phyloP scores from a whole-genome alignment of 306 rosid genomes.

The Aeschynomene evenia region DNA sequence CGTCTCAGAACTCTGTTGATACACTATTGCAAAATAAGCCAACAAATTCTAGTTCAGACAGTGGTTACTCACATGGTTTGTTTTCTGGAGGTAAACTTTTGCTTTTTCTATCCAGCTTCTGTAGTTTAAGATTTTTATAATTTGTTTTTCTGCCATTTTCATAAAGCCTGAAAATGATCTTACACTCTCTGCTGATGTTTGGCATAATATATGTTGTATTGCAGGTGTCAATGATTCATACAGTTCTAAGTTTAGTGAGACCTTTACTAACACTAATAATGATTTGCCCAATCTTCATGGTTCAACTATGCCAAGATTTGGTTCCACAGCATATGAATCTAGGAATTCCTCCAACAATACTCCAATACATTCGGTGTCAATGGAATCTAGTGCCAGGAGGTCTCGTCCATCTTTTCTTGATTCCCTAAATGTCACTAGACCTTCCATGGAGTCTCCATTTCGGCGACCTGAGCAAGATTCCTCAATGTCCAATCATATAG shows the following conservation, averaged over 20 bases:
- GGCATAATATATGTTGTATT: slow-evolving; percentile 32
- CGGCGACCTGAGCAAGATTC: slow-evolving; percentile 47
- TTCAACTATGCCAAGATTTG: slow-evolving; percentile 44
- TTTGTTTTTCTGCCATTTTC: slow-evolving; percentile 17
- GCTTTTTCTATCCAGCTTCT: not conserved
- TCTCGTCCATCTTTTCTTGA: slow-evolving; percentile 92
- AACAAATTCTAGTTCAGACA: slow-evolving; percentile 40
- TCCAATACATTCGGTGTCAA: slow-evolving; percentile 38
- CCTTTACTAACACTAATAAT: slow-evolving; percentile 34
- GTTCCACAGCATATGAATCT: slow-evolving; percentile 42
- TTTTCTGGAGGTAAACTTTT: slow-evolving; percentile 54
- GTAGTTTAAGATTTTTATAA: slow-evolving; percentile 3
- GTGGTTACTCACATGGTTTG: slow-evolving; percentile 38
- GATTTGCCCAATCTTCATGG: slow-evolving; percentile 40
- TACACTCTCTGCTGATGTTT: slow-evolving; percentile 38
- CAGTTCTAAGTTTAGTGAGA: slow-evolving; percentile 42
- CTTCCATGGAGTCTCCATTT: slow-evolving; percentile 53
- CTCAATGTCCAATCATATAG: slow-evolving; percentile 41
- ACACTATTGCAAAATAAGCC: slow-evolving; percentile 39
- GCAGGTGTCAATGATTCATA: slow-evolving; percentile 42
- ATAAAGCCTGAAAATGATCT: slow-evolving; percentile 18
- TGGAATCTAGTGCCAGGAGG: slow-evolving; percentile 64
- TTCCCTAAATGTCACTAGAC: slow-evolving; percentile 59
- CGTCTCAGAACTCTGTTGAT: slow-evolving; percentile 55
- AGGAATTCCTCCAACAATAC: slow-evolving; percentile 50